A percentile compares a stretch with the other conserved stretches of the same genome.
These are phyloP conservation scores for Sechiopsis laciniata DNA, from an alignment of 306 rosid genomes.

Conservation along the genomic window DNA sequence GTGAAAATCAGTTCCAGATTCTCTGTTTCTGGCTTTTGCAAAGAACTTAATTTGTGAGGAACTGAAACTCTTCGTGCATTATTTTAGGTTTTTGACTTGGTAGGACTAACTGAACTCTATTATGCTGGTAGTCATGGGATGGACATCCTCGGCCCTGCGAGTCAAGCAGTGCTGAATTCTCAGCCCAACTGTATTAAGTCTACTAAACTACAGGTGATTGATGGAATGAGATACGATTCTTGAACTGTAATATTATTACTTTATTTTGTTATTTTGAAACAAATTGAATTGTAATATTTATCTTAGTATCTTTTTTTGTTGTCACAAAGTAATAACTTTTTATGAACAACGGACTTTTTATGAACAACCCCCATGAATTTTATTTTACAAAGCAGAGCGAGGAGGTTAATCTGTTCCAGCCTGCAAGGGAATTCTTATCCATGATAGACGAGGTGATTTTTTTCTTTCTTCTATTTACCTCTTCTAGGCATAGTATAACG, in stretches of 20 bases:
- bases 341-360: not conserved
- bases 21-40: constrained; percentile 10
- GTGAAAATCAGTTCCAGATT: not conserved
- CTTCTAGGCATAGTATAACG: not conserved
- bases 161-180: constrained; percentile 29
- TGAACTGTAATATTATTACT: not conserved
- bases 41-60: not conserved
- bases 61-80: not conserved
- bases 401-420: constrained; percentile 79
- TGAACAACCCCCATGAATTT: constrained; percentile 16
- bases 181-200: constrained; percentile 51
- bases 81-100: constrained; percentile 69
- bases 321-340: not conserved
- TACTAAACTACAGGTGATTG: constrained; percentile 45
- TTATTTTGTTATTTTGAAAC: not conserved
- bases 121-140: constrained; percentile 98
- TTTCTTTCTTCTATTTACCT: not conserved
- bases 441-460: constrained; percentile 67
- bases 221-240: not conserved
- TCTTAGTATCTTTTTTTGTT: not conserved
- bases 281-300: not conserved
- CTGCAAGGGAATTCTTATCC: constrained; percentile 75
- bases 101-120: constrained; percentile 87
- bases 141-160: constrained; percentile 75
- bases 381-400: constrained; percentile 43